Base-by-base conservation (phyloP, 306 rosid species). In the Cicer arietinum region DNA sequence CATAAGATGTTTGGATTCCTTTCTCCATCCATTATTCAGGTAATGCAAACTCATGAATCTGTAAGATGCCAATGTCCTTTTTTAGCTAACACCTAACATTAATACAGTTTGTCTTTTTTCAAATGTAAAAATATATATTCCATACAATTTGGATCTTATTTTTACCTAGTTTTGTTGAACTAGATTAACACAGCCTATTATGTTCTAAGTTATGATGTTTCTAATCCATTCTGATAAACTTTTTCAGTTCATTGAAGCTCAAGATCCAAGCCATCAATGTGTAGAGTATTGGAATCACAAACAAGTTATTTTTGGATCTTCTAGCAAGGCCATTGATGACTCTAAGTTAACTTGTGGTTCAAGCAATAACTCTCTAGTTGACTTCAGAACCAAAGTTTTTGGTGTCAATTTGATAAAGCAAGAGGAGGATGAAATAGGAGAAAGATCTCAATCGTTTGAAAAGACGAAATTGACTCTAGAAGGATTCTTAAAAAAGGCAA, bases 1-100 rank as follows among this genome's bases (percentile, higher is more conserved):
- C 88, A 86, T 73, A 39, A 75, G 81, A 91, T 93, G 98, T 93
- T 93, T 78, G 98, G 98, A 53, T 91, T 93, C 82, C 88, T 74
- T 70, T 86, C 89, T 16, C 89, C 86, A 3, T 75, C 83, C 66
- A 84, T 89, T 78, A 54, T 83, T 46, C 83, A 86, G 97, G 97
- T 91, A 89, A 73, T 20, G 53, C 64, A 45, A 63, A 79, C 53
- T 67, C 68, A 7, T 39, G 6, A 63, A 43, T 35, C 71, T 14
- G 25, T 53, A 50, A 75, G 41, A 60, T 50, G 43, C 20, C 14
- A 3, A 13, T 40, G 46, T 51, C 42, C 22, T 63, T 37, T 16
- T 53, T 50, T 17, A 13, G 20, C 63, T 18, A 61, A 60, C 42
- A 73, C 20, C 67, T 25, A 69, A 73, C 37, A 68, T 8, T n/a